Conservation (phyloP, 2,329 filamentous ascomycete species). For the Epichloe gansuensis region DNA sequence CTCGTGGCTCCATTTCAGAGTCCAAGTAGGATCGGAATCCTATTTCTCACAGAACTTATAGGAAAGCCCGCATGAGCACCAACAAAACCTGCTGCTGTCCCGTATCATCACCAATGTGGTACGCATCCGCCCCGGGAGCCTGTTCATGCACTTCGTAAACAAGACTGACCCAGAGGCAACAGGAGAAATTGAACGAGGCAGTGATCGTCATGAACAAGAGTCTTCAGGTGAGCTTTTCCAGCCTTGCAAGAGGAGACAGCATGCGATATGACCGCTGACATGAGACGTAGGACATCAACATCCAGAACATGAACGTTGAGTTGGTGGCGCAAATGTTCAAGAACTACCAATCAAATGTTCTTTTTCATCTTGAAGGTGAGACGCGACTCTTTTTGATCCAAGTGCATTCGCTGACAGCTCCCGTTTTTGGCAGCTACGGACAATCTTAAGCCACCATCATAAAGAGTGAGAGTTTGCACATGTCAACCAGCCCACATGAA, state of each 20-base stretch:
- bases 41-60: slow-evolving; percentile 15
- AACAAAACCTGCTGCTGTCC: slow-evolving; percentile 84
- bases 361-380: slow-evolving; percentile 92
- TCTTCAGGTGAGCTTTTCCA: slow-evolving; percentile 51
- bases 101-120: slow-evolving; percentile 97
- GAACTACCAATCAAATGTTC: slow-evolving; percentile 95
- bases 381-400: slow-evolving; percentile 1
- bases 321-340: slow-evolving; percentile 99
- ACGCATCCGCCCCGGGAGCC: slow-evolving; percentile 23
- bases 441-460: slow-evolving; percentile 66
- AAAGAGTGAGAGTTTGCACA: slow-evolving; percentile 12
- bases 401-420: background rate
- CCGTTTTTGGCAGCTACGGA: slow-evolving; percentile 54
- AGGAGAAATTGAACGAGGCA: slow-evolving; percentile 97
- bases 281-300: slow-evolving; percentile 70
- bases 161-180: background rate
- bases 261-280: background rate
- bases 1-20: background rate
- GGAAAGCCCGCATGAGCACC: slow-evolving; percentile 96
- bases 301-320: slow-evolving; percentile 98
- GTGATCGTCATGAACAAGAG: slow-evolving; percentile 86
- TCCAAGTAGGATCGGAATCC: no score
- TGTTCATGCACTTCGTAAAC: background rate
- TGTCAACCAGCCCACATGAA: background rate
- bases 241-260: background rate